Evolutionary conservation across 768 basidiomycete species (phyloP), one percentile per base, ranked within the genome.

Genomic region (Nevesoporus exiguus): DNA sequence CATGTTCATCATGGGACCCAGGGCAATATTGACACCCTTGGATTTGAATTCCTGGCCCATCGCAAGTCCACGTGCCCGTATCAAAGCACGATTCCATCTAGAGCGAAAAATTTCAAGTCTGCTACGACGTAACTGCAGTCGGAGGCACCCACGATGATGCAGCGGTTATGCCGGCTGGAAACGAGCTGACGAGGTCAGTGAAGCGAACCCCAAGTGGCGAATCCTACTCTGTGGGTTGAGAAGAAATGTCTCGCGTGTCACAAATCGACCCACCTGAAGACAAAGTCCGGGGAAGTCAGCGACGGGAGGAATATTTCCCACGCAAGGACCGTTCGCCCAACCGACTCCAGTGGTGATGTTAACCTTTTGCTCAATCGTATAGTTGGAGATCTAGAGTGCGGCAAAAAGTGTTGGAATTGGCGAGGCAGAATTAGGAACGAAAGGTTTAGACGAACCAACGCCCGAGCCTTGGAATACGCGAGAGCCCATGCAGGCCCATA

Each of bases 1-100:
- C 75, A 95, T 81, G 66, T 94, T 93, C 84, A 91, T 93, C 86
- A 90, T 90, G 0, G 91, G 81, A 27, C 79, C 81, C 7, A 95
- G 78, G 10, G 84, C 86, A 46, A 95, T 73, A 61, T 97, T 82
- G 43, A 90, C 84, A 22, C 95, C 95, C 66, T 95, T 93, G 25
- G 82, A 84, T 52, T 77, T 77, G 72, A 90, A 87, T 67, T 98
- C 95, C 51, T 77, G 64, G 19, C 93, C 94, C 82, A 97, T 88
- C 39, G 80, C 84, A 4, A 81, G 64, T 3, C 90, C 93, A 25
- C 93, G 84, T 15, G 74, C 71, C 49, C 92, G 88, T 51, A 96
- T 84, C 30, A 96, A 76, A 10, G 77, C 76, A 39, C 88, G 89
- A 61, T 92, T 91, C 72, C 81, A 93, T 31, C 86, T 86, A 47